Conservation (phyloP, 345 rosid genomes). For the Boechera stricta region DNA sequence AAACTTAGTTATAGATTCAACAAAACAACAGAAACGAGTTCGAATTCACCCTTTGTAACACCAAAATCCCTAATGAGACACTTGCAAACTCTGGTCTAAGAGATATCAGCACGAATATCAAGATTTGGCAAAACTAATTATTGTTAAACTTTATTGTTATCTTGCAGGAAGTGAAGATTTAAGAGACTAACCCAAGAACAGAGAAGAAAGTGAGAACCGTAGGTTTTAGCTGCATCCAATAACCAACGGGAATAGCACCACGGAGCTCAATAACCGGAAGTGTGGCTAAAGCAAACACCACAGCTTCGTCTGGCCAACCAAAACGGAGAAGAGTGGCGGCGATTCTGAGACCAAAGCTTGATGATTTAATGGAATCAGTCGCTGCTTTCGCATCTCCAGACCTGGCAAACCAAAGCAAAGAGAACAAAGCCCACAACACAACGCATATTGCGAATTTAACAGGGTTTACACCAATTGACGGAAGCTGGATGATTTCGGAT, state of each 20-base stretch:
- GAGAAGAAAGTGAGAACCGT: conserved; percentile 57
- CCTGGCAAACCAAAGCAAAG: conserved; percentile 70
- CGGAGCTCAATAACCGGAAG: conserved; percentile 94
- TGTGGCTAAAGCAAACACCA: conserved; percentile 89
- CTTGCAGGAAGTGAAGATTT: background rate
- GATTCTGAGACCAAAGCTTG: conserved; percentile 74
- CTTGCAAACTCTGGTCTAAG: too few relatives aligned
- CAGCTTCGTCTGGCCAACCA: conserved; percentile 88
- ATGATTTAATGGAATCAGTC: conserved; percentile 75
- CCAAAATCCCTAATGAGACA: too few relatives aligned
- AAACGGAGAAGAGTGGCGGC: conserved; percentile 66
- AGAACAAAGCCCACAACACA: conserved; percentile 71
- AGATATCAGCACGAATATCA: too few relatives aligned
- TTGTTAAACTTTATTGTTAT: too few relatives aligned
- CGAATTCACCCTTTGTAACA: background rate
- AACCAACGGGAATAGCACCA: conserved; percentile 95
- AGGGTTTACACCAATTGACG: conserved; percentile 53
- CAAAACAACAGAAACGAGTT: background rate
- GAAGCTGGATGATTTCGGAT: conserved; percentile 38
- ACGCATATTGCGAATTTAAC: conserved; percentile 60
- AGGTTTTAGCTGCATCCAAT: conserved; percentile 94
- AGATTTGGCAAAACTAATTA: too few relatives aligned
- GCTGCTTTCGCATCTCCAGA: conserved; percentile 88
- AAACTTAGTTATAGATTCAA: background rate
- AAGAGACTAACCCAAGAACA: conserved; percentile 72